Base-by-base conservation (phyloP, 2,329 filamentous ascomycete genomes). In the Fusarium caatingaense region DNA sequence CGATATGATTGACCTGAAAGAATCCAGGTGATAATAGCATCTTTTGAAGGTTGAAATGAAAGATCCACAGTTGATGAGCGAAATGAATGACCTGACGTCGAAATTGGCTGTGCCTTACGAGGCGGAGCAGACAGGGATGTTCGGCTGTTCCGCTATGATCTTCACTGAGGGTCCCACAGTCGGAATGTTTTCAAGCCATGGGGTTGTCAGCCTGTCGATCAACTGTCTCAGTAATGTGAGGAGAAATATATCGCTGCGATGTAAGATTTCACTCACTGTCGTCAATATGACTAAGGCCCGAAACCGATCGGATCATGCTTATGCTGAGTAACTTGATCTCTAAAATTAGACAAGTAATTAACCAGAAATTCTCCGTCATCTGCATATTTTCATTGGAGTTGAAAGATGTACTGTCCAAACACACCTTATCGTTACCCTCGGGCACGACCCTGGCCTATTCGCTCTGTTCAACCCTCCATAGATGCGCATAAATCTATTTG, bases 51-150 rank as follows among this genome's bases (percentile, higher is more conserved):
- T 30, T 8, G 32, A 34, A 30, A 21, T 8, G 11, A 50, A 16
- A 5, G 9, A 15, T 21, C 32, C 48, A 21, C 49, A 6, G 4
- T 11, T 27, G 32, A 16, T 51, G 49, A 51, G 34, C 34, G 34
- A 42, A 51, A 34, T 41, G 49, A 51, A 25, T 41, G 49, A 51
- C 34, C 32, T 51, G 49, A 51, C 49, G 49, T 51, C 23, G 49
- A 42, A 51, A 27, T 51, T 41, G 34, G 34, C 49, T 51, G 49
- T 34, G 49, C 49, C 49, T 51, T 41, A 47, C n/a, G 20, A 34
- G 28, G 47, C 49, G 32, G 32, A 42, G 49, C 49, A 51, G 49
- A 41, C 49, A 51, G 23, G 48, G 49, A 51, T 51, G 18, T 15
- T 20, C 49, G 34, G 13, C 32, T 42, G 18, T 37, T 37, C 34